These are phyloP conservation scores for Flaveria brownii DNA, from an alignment of 129 eudicot genomes.

Conservation along the genomic window DNA sequence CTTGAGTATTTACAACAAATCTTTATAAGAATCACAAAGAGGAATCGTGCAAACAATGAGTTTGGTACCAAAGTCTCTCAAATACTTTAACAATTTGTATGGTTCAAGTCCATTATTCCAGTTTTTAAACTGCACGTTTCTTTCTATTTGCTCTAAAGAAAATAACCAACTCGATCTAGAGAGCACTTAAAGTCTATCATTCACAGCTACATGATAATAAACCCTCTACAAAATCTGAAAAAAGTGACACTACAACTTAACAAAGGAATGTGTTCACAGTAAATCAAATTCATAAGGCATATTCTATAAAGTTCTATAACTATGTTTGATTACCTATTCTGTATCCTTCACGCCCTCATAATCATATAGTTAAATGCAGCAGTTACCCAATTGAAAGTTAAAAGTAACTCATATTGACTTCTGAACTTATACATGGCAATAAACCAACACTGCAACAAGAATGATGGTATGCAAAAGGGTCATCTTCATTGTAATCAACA, in stretches of 20 bases:
- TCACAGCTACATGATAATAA: background rate
- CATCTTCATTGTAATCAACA: no score
- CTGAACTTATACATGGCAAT: background rate
- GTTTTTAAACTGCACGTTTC: background rate
- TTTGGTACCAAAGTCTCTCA: background rate
- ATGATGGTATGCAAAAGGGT: no score
- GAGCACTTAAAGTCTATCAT: slow-evolving; percentile 9
- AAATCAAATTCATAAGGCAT: slow-evolving; percentile 1
- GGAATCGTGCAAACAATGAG: slow-evolving; percentile 9
- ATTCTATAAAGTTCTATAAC: slow-evolving; percentile 12
- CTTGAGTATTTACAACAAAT: background rate
- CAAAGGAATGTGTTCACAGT: background rate
- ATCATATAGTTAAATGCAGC: slow-evolving; percentile 1
- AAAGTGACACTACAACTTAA: background rate
- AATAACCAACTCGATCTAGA: slow-evolving; percentile 10
- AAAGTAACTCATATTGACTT: background rate
- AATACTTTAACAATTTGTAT: background rate
- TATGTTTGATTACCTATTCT: background rate
- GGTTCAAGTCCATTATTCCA: background rate
- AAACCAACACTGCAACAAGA: no score
- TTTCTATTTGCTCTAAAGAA: background rate
- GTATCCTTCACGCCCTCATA: slow-evolving; percentile 11
- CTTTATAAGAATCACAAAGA: slow-evolving; percentile 1
- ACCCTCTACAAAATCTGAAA: background rate
- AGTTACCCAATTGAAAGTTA: background rate